These are phyloP conservation scores for Scheffersomyces illinoinensis DNA, from an alignment of 1,139 yeast species.

Conservation along the genomic window DNA sequence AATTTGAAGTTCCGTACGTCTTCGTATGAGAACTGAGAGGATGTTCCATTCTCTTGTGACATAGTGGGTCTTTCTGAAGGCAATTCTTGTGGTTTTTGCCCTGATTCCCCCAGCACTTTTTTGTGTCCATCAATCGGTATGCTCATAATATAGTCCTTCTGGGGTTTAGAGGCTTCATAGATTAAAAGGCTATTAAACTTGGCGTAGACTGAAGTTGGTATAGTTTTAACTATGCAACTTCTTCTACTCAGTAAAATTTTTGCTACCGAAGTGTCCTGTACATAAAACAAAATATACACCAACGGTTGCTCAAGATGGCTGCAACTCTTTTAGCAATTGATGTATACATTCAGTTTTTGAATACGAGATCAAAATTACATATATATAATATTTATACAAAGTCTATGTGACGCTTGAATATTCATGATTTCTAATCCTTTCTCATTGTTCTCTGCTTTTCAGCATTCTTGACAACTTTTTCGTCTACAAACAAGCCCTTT, in stretches of 20 bases:
- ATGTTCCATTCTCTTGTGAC: background rate
- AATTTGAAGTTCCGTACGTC: background rate
- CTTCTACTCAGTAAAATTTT: background rate
- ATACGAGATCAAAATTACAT: no score
- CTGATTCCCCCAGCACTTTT: background rate
- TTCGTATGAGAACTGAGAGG: background rate
- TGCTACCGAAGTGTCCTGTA: background rate
- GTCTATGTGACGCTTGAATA: no score
- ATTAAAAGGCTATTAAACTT: background rate
- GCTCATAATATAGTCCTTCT: background rate
- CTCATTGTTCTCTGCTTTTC: slow-evolving; percentile 90
- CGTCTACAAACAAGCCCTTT: slow-evolving; percentile 88
- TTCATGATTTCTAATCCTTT: slow-evolving; percentile 37
- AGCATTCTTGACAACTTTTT: slow-evolving; percentile 85
- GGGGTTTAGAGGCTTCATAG: background rate
- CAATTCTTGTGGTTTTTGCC: background rate
- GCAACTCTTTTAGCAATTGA: background rate
- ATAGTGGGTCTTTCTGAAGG: background rate
- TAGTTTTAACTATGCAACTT: background rate
- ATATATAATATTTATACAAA: no score
- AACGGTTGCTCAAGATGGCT: background rate
- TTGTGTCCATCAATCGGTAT: background rate
- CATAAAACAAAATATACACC: background rate
- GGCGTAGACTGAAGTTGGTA: background rate
- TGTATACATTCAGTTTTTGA: background rate